phyloP scores from a whole-genome alignment of 1,284 basidiomycete genomes.

The Apiotrichum mycotoxinovorans region DNA sequence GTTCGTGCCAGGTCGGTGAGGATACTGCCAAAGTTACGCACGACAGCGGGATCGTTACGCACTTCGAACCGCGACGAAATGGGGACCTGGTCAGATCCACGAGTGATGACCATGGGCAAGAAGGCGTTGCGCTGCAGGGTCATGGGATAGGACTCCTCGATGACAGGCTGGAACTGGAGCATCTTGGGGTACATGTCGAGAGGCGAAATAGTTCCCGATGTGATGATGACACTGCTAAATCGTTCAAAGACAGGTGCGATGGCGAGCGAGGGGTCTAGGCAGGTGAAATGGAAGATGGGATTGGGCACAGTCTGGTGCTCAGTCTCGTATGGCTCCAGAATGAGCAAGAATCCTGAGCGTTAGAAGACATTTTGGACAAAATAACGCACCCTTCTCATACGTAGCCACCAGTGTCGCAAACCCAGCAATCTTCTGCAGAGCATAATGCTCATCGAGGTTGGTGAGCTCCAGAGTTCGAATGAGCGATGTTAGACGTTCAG shows the following conservation, averaged over 20 bases:
- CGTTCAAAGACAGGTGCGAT: conserved; percentile 98
- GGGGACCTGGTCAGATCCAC: conserved; percentile 96
- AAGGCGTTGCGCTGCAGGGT: conserved; percentile 95
- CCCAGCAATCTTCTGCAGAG: conserved; percentile 90
- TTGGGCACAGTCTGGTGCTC: conserved; percentile 98
- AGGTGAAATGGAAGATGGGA: conserved; percentile 97
- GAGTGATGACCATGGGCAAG: conserved; percentile 95
- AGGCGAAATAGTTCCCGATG: conserved; percentile 96
- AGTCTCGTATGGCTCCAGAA: conserved; percentile 97
- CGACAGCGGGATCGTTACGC: conserved; percentile 97
- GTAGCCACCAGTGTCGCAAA: conserved; percentile 98
- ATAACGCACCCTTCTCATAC: conserved; percentile 80
- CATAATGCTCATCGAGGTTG: conserved; percentile 83
- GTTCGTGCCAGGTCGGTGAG: conserved; percentile 96
- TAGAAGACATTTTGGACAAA: conserved; percentile 4
- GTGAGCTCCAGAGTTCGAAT: conserved; percentile 89
- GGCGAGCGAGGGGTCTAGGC: conserved; percentile 94
- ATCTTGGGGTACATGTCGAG: conserved; percentile 99
- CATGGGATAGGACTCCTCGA: conserved; percentile 98
- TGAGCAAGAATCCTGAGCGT: conserved; percentile 80
- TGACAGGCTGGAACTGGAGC: conserved; percentile 95
- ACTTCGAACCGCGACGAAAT: conserved; percentile 99
- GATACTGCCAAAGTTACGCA: conserved; percentile 97
- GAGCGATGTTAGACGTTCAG: conserved; percentile 89
- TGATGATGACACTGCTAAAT: conserved; percentile 97